Evolutionary conservation across 2,329 filamentous ascomycete species (phyloP), one percentile per base, ranked within the genome.

Genomic region (Cladosporium sphaerospermum): DNA sequence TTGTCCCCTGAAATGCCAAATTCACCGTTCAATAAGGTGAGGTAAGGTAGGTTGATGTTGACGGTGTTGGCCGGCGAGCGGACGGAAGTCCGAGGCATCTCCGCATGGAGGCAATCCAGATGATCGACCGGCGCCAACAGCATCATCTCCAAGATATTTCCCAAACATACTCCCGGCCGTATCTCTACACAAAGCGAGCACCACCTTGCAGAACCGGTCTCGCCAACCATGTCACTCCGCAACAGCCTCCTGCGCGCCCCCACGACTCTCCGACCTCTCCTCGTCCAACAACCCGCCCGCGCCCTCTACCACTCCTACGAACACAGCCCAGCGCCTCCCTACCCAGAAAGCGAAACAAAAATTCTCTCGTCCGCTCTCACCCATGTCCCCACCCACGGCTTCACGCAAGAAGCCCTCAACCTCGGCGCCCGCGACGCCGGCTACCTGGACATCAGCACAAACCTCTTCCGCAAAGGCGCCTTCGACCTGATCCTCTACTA

Each of bases 401-500:
- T 97, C 77, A 88, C 89, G 0, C 73, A 78, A 45, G 77, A 81
- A 16, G 77, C 91, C 0, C 78, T 99, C 9, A 80, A 81, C 41
- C 79, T 87, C 18, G 93, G 92, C 56, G 89, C 89, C 56, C 83
- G 83, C 64, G 89, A 96, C 64, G 83, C 85, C 14, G 90, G 91
- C 42, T 96, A 92, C 68, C 83, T 89, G 49, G 88, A 93, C 66
- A 89, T 92, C 54, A 91, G 88, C 55, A 83, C 88, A 9, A 91
- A 89, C 64, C 75, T 96, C 16, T 83, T 99, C 53, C 84, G 89
- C 1, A 79, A 85, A 40, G 89, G 88, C 7, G 80, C 84, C 18
- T 95, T 95, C 72, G 85, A 88, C 62, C 78, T 99, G 28, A 83
- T 97, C 60, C 79, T 80, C 36, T 95, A 85, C 68, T 85, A 95